Evolutionary conservation across 2,329 filamentous ascomycete genomes (phyloP), one percentile per base, ranked within the genome.

Genomic region (Hymenoscyphus fructigenus): DNA sequence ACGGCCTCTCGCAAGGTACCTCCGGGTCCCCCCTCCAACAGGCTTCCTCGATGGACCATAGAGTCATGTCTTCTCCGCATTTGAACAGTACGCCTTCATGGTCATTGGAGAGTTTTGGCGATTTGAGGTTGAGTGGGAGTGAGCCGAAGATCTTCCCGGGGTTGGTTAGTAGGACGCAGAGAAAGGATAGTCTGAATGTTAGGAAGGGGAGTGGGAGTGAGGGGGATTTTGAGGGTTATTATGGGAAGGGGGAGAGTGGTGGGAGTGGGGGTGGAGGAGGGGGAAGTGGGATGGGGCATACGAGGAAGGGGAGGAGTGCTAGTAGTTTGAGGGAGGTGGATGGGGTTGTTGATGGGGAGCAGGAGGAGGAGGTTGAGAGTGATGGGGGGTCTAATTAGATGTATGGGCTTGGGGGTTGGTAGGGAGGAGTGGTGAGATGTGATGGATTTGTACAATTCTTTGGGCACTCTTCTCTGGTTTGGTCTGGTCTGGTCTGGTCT

Each of bases 91-190:
- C 69, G 23, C 71, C 74, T n/a, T 68, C 75, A 23, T 78, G 78
- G 76, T 68, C 44, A 15, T 71, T 78, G 7, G 78, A 81, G 61
- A 72, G 75, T 12, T 75, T 73, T 28, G 75, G 78, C 57, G 79
- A 83, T 66, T 70, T 79, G 62, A 81, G 85, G 69, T 73, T 86
- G 12, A 84, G 81, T 14, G 85, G 83, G 3, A 83, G 80, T 59
- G 89, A 92, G 75, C 90, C 89, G 12, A 84, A 82, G 67, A 86
- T 92, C 67, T 91, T 92, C 69, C 91, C 91, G 0, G 90, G 90
- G 0, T 83, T 93, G 36, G 83, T 92, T 60, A 77, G 79, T 61
- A 66, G 75, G n/a, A 67, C 67, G 12, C 73, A 75, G 60, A 69
- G 72, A 57, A 65, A 68, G 34, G 69, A 73, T 28, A 74, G 69